A percentile compares a stretch with the other conserved stretches of the same genome.
Conservation (phyloP, 1,284 basidiomycete species). For the Sanguinoderma infundibulare region DNA sequence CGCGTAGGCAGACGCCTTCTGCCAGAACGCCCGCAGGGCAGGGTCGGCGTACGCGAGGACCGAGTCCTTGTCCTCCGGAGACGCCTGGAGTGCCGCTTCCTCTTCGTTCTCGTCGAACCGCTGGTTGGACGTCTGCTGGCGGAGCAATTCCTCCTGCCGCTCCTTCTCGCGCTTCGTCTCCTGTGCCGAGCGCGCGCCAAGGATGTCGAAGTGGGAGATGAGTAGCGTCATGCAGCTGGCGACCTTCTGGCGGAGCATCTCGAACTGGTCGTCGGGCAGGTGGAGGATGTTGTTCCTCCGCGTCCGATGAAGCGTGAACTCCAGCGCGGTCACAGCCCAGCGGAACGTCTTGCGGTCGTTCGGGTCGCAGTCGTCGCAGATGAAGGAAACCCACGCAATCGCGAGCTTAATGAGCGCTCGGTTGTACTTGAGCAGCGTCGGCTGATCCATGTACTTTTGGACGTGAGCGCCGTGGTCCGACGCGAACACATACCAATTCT, state of each 20-base stretch:
- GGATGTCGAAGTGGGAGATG: constrained; percentile 97
- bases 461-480: constrained; percentile 92
- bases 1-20: constrained; percentile 58
- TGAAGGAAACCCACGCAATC: constrained; percentile 98
- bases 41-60: constrained; percentile 57
- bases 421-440: constrained; percentile 78
- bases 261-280: constrained; percentile 88
- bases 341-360: constrained; percentile 97
- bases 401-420: constrained; percentile 85
- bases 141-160: constrained; percentile 74
- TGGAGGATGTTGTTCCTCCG: constrained; percentile 90
- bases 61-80: constrained; percentile 39
- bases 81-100: constrained; percentile 45
- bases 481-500: constrained; percentile 97
- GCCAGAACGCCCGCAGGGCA: constrained; percentile 75
- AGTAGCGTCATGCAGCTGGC: constrained; percentile 96
- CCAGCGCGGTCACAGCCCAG: constrained; percentile 97
- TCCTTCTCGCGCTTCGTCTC: constrained; percentile 93
- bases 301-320: constrained; percentile 92
- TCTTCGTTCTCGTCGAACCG: constrained; percentile 53
- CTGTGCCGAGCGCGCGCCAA: constrained; percentile 87
- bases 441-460: constrained; percentile 84
- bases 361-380: constrained; percentile 97
- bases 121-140: constrained; percentile 53
- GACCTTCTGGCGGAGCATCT: constrained; percentile 89